Percentiles rank a stretch among this genome's conserved stretches.
Conservation (phyloP, 148 eudicot genomes). For the Camellia lanceoleosa region DNA sequence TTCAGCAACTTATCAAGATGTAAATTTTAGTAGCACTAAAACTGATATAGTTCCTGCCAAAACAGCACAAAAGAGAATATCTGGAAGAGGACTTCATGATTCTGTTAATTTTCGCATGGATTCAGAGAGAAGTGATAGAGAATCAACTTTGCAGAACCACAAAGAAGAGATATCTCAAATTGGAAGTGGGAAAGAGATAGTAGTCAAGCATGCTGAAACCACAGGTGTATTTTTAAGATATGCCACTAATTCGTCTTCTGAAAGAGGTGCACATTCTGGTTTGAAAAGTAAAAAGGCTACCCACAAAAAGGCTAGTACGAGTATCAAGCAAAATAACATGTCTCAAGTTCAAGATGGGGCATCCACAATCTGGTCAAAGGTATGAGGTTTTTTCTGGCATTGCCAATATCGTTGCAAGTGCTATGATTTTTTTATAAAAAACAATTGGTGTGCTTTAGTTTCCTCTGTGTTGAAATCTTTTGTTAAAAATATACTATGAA, state of each 20-base stretch:
- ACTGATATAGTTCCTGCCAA: background rate
- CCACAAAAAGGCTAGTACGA: background rate
- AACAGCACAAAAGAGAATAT: background rate
- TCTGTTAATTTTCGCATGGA: slow-evolving; percentile 3
- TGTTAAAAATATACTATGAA: background rate
- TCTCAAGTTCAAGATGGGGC: slow-evolving; percentile 9
- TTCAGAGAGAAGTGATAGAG: background rate
- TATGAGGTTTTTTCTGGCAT: background rate
- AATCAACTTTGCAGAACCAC: too few species aligned
- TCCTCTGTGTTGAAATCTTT: background rate
- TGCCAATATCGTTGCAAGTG: background rate
- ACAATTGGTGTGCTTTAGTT: background rate
- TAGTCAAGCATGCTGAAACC: slow-evolving; percentile 3
- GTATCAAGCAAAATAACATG: background rate
- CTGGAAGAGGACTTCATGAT: background rate
- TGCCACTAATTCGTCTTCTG: background rate
- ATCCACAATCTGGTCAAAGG: slow-evolving; percentile 17
- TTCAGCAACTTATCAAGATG: background rate
- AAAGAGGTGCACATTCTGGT: slow-evolving; percentile 9
- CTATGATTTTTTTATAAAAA: background rate
- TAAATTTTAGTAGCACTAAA: background rate
- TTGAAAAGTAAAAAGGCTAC: slow-evolving; percentile 9
- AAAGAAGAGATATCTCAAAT: too few species aligned
- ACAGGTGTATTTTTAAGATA: background rate
- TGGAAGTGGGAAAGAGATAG: background rate